These are phyloP conservation scores for Dictyostelium firmibasis DNA, from an alignment of 78 protist genomes.

Conservation along the genomic window DNA sequence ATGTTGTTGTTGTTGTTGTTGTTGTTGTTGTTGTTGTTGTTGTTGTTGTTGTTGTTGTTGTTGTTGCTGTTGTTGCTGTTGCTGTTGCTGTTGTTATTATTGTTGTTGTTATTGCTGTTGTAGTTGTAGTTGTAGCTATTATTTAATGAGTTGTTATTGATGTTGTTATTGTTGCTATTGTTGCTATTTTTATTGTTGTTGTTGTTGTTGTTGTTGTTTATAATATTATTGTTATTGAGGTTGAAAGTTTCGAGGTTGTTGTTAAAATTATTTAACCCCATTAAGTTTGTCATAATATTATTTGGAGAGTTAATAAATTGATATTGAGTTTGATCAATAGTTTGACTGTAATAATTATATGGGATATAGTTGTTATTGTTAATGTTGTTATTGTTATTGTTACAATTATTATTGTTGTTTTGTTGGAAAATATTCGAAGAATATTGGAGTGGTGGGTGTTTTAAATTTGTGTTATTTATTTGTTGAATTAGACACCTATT, in stretches of 20 bases:
- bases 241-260: neutral
- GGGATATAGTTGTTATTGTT: too few species aligned
- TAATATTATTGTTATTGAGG: neutral
- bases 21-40: conserved; percentile 10
- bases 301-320: too few species aligned
- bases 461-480: too few species aligned
- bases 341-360: too few species aligned
- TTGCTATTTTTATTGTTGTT: neutral
- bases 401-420: too few species aligned
- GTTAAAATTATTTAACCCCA: too few species aligned
- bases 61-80: neutral
- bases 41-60: neutral
- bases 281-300: too few species aligned
- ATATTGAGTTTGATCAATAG: too few species aligned
- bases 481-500: neutral
- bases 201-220: neutral
- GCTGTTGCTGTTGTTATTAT: neutral
- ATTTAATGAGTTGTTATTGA: neutral
- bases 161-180: conserved; percentile 9
- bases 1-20: neutral
- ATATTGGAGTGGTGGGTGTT: neutral
- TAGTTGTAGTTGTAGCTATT: neutral
- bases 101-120: neutral
- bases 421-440: too few species aligned
- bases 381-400: too few species aligned